phyloP scores from a whole-genome alignment of 805 yeast species.

The Starmerella potacharoeniae region DNA sequence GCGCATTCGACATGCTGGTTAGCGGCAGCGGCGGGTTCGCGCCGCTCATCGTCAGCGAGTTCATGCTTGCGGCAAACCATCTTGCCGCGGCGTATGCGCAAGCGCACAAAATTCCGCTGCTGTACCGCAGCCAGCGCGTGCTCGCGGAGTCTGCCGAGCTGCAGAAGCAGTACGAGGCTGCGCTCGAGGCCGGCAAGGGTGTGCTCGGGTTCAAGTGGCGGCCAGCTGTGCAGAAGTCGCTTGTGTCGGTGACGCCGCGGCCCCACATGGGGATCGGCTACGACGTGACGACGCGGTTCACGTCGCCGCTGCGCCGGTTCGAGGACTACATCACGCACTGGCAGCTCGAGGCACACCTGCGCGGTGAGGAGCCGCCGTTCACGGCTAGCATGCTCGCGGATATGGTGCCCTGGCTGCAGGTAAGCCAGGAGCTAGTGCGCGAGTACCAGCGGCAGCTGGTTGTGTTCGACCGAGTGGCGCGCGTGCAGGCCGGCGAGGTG shows the following conservation, averaged over 20 bases:
- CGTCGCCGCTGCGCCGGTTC: constrained; percentile 81
- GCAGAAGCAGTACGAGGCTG: neutral
- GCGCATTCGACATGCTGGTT: constrained; percentile 33
- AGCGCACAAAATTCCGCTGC: constrained; percentile 21
- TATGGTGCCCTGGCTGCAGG: constrained; percentile 4
- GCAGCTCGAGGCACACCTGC: constrained; percentile 45
- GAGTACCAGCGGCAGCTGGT: neutral
- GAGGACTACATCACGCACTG: constrained; percentile 74
- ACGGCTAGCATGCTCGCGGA: neutral
- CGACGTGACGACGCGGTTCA: constrained; percentile 53
- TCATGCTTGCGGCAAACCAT: constrained; percentile 73
- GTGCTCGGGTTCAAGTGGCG: constrained; percentile 31
- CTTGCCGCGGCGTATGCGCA: constrained; percentile 25
- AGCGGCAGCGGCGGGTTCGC: constrained; percentile 3
- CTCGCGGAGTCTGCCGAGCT: constrained; percentile 15
- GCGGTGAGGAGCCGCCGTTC: constrained; percentile 18
- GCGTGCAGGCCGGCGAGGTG: neutral
- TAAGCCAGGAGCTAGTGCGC: neutral
- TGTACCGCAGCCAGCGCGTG: constrained; percentile 24
- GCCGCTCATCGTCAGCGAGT: constrained; percentile 52
- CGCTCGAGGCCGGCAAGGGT: constrained; percentile 2
- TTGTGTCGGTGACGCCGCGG: constrained; percentile 35
- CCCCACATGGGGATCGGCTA: constrained; percentile 58
- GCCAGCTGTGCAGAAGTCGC: constrained; percentile 43
- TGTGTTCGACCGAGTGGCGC: neutral